Conservation (phyloP, 116 monocot species). For the Trichopus zeylanicus region DNA sequence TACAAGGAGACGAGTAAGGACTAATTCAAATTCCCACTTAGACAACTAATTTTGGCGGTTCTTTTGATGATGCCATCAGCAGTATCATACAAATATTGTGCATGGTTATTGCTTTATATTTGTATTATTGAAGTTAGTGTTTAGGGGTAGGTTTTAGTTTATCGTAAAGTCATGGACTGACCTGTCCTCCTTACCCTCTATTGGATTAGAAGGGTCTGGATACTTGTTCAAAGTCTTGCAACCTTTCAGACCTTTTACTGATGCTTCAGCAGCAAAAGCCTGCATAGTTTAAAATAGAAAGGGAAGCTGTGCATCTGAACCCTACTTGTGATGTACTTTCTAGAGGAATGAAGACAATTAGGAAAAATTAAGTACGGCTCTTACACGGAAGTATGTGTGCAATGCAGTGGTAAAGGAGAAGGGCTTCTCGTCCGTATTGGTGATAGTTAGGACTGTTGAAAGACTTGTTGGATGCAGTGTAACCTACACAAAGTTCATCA, state of each 20-base stretch:
- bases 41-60: no score
- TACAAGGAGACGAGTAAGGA: background rate
- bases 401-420: slow-evolving; percentile 81
- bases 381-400: slow-evolving; percentile 92
- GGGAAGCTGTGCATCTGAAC: background rate
- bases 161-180: slow-evolving; percentile 15
- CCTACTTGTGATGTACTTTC: background rate
- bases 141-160: background rate
- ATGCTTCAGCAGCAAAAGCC: slow-evolving; percentile 66
- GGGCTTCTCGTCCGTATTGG: slow-evolving; percentile 76
- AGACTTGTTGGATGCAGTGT: slow-evolving; percentile 45
- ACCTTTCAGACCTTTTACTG: slow-evolving; percentile 82
- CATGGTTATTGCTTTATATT: no score
- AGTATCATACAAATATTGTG: no score
- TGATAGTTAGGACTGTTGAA: slow-evolving; percentile 56
- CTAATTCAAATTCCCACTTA: background rate
- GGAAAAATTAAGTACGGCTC: slow-evolving; percentile 7
- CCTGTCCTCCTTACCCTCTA: slow-evolving; percentile 87
- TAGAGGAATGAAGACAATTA: background rate
- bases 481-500: slow-evolving; percentile 32
- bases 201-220: slow-evolving; percentile 89
- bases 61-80: no score
- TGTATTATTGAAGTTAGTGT: background rate
- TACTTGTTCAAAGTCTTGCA: slow-evolving; percentile 91
- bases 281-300: slow-evolving; percentile 19